Conservation (phyloP, 2,329 filamentous ascomycete genomes). For the Cytospora piceae region DNA sequence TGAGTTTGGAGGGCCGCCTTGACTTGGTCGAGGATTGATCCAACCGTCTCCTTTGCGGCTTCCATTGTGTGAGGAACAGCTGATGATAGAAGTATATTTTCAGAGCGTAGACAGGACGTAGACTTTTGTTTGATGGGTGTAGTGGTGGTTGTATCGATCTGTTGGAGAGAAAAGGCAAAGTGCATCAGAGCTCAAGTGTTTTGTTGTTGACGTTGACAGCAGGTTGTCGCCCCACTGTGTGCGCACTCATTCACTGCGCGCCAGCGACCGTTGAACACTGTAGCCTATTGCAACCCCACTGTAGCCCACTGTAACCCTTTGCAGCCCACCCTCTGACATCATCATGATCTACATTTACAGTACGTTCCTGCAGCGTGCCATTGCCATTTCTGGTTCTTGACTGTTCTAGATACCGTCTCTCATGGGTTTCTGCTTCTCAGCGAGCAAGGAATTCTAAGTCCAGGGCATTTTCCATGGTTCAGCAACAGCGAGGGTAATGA, state of each 20-base stretch:
- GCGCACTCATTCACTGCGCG: neutral
- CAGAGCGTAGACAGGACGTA: no score
- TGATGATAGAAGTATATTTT: no score
- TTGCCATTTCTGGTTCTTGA: no score
- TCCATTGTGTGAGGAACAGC: conserved; percentile 4
- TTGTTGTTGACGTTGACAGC: neutral
- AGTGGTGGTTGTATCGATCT: no score
- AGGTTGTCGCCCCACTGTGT: neutral
- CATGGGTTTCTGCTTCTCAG: no score
- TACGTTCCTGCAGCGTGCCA: no score
- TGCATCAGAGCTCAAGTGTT: conserved; percentile 9
- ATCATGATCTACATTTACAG: conserved; percentile 13
- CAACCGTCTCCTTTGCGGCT: conserved; percentile 14
- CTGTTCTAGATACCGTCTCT: no score
- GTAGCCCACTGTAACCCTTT: no score
- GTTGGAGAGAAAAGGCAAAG: conserved; percentile 1
- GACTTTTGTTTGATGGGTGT: neutral
- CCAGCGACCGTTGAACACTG: neutral
- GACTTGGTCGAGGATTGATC: conserved; percentile 5
- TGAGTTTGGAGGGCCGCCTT: conserved; percentile 17
- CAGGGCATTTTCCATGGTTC: no score
- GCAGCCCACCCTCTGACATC: conserved; percentile 10
- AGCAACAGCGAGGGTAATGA: no score
- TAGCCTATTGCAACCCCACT: no score
- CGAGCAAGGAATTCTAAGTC: no score